phyloP scores from a whole-genome alignment of 208 protist species.

The Crithidia fasciculata region DNA sequence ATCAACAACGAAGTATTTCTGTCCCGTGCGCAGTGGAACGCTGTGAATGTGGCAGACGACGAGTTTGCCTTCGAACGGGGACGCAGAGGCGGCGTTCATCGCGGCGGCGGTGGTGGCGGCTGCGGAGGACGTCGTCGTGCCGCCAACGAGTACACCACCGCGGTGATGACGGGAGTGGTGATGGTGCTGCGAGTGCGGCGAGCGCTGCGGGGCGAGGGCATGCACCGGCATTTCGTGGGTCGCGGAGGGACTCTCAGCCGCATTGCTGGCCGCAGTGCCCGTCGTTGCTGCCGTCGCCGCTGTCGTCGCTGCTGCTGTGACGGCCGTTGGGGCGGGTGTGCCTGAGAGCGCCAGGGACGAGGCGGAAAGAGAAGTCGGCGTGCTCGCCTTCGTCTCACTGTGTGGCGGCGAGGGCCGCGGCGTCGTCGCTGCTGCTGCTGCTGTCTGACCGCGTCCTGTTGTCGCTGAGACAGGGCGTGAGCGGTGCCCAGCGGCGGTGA shows the following conservation, averaged over 20 bases:
- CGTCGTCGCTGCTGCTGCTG: neutral
- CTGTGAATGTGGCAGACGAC: constrained; percentile 78
- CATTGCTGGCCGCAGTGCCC: neutral
- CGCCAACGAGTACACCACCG: neutral
- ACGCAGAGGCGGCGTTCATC: constrained; percentile 5
- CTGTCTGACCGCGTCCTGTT: neutral
- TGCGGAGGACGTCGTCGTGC: neutral
- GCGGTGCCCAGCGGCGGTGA: constrained; percentile 2
- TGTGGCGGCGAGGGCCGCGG: neutral
- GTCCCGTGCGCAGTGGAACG: constrained; percentile 50
- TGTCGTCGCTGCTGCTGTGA: constrained; percentile 1
- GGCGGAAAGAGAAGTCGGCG: constrained; percentile 5
- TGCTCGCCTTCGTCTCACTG: neutral
- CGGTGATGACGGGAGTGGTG: constrained; percentile 18
- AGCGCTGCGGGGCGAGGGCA: constrained; percentile 2
- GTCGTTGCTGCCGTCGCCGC: neutral
- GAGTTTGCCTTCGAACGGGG: constrained; percentile 65
- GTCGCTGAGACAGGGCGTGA: neutral
- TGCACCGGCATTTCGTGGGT: neutral
- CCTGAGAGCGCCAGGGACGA: neutral
- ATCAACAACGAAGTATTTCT: constrained; percentile 84
- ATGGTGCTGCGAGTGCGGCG: constrained; percentile 16
- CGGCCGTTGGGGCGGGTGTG: neutral
- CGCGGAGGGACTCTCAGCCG: neutral
- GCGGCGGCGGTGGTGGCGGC: constrained; percentile 3